A percentile compares a stretch with the other conserved stretches of the same genome.
These are phyloP conservation scores for Porphyrellus sp. DNA, from an alignment of 1,284 basidiomycete genomes.

Conservation along the genomic window DNA sequence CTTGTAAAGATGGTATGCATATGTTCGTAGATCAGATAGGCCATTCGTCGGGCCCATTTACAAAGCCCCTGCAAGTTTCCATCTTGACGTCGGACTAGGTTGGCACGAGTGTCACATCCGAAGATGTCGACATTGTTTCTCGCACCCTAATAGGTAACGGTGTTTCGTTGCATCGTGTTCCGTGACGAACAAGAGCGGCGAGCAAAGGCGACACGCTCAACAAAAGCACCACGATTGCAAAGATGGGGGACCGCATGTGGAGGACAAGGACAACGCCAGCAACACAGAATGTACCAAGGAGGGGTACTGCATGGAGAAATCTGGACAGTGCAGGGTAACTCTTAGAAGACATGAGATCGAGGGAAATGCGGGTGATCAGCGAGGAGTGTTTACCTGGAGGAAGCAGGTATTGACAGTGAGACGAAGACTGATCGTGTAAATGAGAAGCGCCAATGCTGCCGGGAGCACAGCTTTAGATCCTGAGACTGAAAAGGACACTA, in stretches of 20 bases:
- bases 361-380: no score
- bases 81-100: no score
- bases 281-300: conserved; percentile 12
- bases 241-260: conserved; percentile 5
- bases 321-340: conserved; percentile 6
- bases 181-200: neutral
- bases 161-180: neutral
- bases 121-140: no score
- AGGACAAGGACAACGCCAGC: conserved; percentile 14
- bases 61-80: no score
- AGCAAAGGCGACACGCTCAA: conserved; percentile 12
- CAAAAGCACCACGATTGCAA: conserved; percentile 7
- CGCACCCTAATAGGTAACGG: no score
- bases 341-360: neutral
- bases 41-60: no score
- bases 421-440: conserved; percentile 23
- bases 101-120: no score
- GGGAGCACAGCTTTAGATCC: conserved; percentile 11
- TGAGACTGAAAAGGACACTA: conserved; percentile 14
- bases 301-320: conserved; percentile 21
- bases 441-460: conserved; percentile 13
- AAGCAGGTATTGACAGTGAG: conserved; percentile 12
- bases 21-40: no score
- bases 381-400: conserved; percentile 1
- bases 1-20: no score